Base-by-base conservation (phyloP, 345 rosid genomes). In the Gossypioides kirkii region DNA sequence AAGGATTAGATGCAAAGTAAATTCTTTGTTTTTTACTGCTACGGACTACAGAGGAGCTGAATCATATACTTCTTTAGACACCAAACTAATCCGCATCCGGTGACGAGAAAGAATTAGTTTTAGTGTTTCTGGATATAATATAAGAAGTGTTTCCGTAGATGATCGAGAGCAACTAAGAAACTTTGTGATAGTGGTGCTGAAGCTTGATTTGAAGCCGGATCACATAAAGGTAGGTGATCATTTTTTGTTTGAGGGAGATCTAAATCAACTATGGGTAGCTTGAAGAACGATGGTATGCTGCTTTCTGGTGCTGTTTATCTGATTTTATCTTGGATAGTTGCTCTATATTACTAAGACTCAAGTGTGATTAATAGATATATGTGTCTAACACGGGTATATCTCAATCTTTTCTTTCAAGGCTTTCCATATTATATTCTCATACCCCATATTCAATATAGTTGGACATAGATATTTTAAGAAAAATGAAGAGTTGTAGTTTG, bases 241-340 rank as follows among this genome's bases (percentile, higher is more conserved):
- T 62, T 54, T 77, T 32, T 76, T 58, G 67, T 55, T 46, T 10
- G 10, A 38, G 71, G 78, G 73, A 78, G 75, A 75, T 71, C 49
- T 74, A 23, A 28, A 17, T 72, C 70, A 80, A 76, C 72, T 72
- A 10, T 74, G 73, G 74, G 73, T 66, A 77, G 10, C 64, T 71
- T 52, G 41, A 28, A 28, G 61, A 61, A 64, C 62, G 56, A 26
- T 69, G 63, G 69, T 71, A 69, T 43, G 7, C 7, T 74, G 10
- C 68, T 77, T 77, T 77, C 58, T 25, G 13, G 0, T 75, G 60
- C 45, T 42, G 7, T 56, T 68, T 10, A 67, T 63, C 3, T 63
- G 18, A 36, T 23, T 43, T 43, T 45, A 25, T 69, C 17, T 75
- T 13, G 6, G 58, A 43, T 45, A 43, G 54, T 72, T 49, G 54